A percentile compares a stretch with the other conserved stretches of the same genome.
These are phyloP conservation scores for Harringtonia aguacate DNA, from an alignment of 2,329 filamentous ascomycete species.

Conservation along the genomic window DNA sequence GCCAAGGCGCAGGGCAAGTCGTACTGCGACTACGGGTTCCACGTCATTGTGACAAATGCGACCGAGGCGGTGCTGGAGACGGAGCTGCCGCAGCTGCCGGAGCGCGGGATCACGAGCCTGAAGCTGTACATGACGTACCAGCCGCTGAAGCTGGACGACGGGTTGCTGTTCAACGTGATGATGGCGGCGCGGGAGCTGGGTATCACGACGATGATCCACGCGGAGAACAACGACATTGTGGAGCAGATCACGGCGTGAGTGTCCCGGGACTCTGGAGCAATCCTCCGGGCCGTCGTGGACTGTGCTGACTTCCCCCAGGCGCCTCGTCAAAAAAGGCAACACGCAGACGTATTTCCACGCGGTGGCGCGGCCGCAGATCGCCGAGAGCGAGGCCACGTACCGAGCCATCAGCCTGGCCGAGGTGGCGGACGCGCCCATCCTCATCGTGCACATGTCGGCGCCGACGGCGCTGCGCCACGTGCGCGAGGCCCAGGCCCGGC, in stretches of 20 bases:
- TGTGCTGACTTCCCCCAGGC: slow-evolving; percentile 1
- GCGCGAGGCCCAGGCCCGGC: slow-evolving; percentile 34
- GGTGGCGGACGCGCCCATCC: slow-evolving; percentile 36
- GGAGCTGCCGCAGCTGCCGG: slow-evolving; percentile 28
- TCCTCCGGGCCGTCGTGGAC: not conserved
- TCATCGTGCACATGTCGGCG: slow-evolving; percentile 42
- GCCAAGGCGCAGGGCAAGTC: slow-evolving; percentile 52
- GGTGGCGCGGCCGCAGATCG: slow-evolving; percentile 31
- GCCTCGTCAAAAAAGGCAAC: slow-evolving; percentile 15
- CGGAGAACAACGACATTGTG: slow-evolving; percentile 55
- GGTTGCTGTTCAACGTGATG: slow-evolving; percentile 39
- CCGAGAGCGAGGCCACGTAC: slow-evolving; percentile 36
- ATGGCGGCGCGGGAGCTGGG: slow-evolving; percentile 32
- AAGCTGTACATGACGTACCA: slow-evolving; percentile 44
- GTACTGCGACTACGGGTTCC: slow-evolving; percentile 47
- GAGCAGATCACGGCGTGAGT: slow-evolving; percentile 16
- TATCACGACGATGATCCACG: slow-evolving; percentile 47
- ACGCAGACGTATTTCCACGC: slow-evolving; percentile 33
- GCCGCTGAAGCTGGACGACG: slow-evolving; percentile 34
- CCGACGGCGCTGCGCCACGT: slow-evolving; percentile 35
- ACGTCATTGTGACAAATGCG: slow-evolving; percentile 38
- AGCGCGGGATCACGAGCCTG: slow-evolving; percentile 30
- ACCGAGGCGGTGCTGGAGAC: slow-evolving; percentile 27
- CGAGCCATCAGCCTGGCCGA: slow-evolving; percentile 38
- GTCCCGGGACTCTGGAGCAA: not conserved